phyloP scores from a whole-genome alignment of 305 asterid genomes.

The Solanum hybrid region DNA sequence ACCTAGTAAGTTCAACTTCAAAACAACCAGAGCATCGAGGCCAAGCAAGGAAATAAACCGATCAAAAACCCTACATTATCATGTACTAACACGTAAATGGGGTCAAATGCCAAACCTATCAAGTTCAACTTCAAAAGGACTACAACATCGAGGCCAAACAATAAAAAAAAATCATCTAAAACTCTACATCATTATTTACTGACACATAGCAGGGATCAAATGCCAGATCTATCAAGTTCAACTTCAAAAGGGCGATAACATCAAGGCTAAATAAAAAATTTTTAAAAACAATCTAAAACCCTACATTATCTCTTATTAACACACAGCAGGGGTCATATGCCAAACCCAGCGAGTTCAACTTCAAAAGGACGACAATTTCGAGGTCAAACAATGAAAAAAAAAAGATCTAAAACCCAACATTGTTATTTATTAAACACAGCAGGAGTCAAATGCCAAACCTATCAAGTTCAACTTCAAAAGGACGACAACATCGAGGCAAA shows the following conservation, averaged over 20 bases:
- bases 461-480: background rate
- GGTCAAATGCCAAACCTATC: background rate
- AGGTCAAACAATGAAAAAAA: background rate
- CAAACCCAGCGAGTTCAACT: background rate
- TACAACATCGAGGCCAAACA: background rate
- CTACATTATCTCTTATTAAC: background rate
- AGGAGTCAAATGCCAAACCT: background rate
- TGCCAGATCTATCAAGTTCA: background rate
- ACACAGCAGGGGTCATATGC: background rate
- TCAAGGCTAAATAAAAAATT: background rate
- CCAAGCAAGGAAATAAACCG: background rate
- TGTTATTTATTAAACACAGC: background rate
- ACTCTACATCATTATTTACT: background rate
- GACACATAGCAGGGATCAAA: background rate
- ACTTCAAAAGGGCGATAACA: background rate
- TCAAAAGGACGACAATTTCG: background rate
- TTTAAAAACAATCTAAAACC: background rate
- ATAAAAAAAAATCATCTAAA: background rate
- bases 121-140: background rate
- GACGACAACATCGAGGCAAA: background rate
- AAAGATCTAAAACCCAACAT: background rate
- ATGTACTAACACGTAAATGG: background rate
- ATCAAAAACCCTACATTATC: background rate
- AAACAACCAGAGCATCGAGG: background rate
- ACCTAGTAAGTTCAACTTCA: background rate